Evolutionary conservation across 305 asterid genomes (phyloP).

Genomic region (Solanum hybrid): DNA sequence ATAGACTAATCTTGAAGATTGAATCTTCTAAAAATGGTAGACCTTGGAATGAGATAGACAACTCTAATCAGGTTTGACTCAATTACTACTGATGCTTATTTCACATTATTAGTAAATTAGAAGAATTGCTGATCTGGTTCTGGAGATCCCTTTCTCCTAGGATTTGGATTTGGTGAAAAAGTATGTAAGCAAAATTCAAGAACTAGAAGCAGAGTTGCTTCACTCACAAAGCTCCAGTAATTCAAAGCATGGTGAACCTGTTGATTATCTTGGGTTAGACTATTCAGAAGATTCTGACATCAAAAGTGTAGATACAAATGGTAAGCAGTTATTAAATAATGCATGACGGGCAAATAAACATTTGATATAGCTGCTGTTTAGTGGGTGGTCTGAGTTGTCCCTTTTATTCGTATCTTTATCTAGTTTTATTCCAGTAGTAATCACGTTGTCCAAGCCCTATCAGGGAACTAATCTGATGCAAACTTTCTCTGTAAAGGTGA

Average conservation of each 20-base stretch:
- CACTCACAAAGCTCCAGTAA: slow-evolving; percentile 30
- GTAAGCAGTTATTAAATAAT: slow-evolving; percentile 27
- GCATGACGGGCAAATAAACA: neutral
- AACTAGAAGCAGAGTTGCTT: slow-evolving; percentile 63
- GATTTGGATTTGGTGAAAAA: slow-evolving; percentile 60
- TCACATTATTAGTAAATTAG: neutral
- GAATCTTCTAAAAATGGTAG: slow-evolving; percentile 60
- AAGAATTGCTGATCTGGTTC: neutral
- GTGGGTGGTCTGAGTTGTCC: neutral
- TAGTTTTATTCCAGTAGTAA: slow-evolving; percentile 1
- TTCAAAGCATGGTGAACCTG: slow-evolving; percentile 32
- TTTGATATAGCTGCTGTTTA: neutral
- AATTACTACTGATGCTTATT: neutral
- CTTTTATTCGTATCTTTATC: neutral
- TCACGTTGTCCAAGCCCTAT: neutral
- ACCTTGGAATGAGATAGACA: slow-evolving; percentile 50
- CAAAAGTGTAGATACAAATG: slow-evolving; percentile 40
- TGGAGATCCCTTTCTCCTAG: slow-evolving; percentile 24
- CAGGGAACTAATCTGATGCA: neutral
- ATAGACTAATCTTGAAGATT: slow-evolving; percentile 57
- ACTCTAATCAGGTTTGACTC: slow-evolving; percentile 47
- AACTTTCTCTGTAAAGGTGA: slow-evolving; percentile 28
- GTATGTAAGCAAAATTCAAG: slow-evolving; percentile 68
- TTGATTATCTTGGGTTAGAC: slow-evolving; percentile 40
- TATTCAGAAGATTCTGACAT: slow-evolving; percentile 45